Conservation (phyloP, 1,284 basidiomycete species). For the Marasmius fiardii region DNA sequence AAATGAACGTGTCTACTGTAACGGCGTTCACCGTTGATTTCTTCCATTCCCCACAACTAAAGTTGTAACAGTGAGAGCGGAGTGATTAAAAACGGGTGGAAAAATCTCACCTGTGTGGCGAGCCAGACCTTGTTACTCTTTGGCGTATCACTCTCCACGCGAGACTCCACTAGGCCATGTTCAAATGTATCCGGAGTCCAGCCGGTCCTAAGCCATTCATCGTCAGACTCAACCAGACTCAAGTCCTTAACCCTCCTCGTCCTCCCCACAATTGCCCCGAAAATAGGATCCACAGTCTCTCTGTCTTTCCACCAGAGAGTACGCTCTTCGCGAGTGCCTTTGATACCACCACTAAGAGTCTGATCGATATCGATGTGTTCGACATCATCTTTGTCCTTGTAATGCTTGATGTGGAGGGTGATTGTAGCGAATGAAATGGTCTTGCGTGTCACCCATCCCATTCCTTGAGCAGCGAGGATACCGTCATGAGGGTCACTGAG, state of each 20-base stretch:
- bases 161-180: slow-evolving; percentile 46
- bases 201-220: slow-evolving; percentile 47
- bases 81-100: background rate
- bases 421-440: slow-evolving; percentile 49
- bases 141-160: slow-evolving; percentile 48
- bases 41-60: slow-evolving; percentile 65
- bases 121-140: slow-evolving; percentile 53
- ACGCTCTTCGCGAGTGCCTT: slow-evolving; percentile 51
- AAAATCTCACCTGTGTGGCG: slow-evolving; percentile 44
- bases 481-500: slow-evolving; percentile 54
- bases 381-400: slow-evolving; percentile 47
- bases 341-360: slow-evolving; percentile 55
- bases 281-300: slow-evolving; percentile 47
- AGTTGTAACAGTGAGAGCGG: background rate
- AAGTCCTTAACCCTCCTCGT: slow-evolving; percentile 41
- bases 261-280: slow-evolving; percentile 51
- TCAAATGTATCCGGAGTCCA: slow-evolving; percentile 56
- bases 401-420: slow-evolving; percentile 56
- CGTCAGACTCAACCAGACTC: slow-evolving; percentile 33
- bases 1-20: slow-evolving; percentile 64
- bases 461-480: slow-evolving; percentile 58
- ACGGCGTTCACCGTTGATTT: slow-evolving; percentile 40
- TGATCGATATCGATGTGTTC: slow-evolving; percentile 65
- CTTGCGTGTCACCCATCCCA: slow-evolving; percentile 59
- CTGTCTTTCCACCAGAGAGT: slow-evolving; percentile 49